phyloP scores from a whole-genome alignment of 495 filamentous ascomycete genomes.

The Lichina pygmaea region DNA sequence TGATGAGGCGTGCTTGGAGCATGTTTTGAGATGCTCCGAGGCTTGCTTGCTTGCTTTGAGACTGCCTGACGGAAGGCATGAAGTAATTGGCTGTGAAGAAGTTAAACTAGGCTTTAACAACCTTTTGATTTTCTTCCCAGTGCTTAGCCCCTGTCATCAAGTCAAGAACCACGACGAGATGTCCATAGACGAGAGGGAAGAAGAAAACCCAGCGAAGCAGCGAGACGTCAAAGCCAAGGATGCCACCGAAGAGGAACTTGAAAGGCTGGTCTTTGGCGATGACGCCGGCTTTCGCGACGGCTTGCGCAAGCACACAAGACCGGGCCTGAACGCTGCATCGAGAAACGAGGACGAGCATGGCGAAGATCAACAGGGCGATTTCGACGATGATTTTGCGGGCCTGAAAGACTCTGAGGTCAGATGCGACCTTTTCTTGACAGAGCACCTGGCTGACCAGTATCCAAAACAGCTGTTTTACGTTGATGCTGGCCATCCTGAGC shows the following conservation, averaged over 20 bases:
- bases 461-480: conserved; percentile 35
- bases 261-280: conserved; percentile 5
- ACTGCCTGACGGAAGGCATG: no score
- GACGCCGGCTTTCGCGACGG: conserved; percentile 3
- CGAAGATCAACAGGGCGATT: conserved; percentile 12
- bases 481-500: conserved; percentile 25
- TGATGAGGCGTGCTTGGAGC: no score
- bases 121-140: no score
- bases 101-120: no score
- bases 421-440: neutral
- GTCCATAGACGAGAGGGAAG: no score
- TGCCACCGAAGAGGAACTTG: conserved; percentile 4
- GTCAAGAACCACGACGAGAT: no score
- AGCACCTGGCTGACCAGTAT: neutral
- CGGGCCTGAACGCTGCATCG: neutral
- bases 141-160: no score
- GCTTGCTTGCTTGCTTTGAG: no score
- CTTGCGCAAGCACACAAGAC: neutral
- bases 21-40: no score
- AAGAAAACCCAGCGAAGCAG: no score
- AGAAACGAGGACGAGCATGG: neutral
- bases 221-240: neutral
- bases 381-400: conserved; percentile 10
- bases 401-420: conserved; percentile 33
- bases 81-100: no score